Evolutionary conservation across 2,329 filamentous ascomycete genomes (phyloP).

Genomic region (Alternaria hordeiaustralica): DNA sequence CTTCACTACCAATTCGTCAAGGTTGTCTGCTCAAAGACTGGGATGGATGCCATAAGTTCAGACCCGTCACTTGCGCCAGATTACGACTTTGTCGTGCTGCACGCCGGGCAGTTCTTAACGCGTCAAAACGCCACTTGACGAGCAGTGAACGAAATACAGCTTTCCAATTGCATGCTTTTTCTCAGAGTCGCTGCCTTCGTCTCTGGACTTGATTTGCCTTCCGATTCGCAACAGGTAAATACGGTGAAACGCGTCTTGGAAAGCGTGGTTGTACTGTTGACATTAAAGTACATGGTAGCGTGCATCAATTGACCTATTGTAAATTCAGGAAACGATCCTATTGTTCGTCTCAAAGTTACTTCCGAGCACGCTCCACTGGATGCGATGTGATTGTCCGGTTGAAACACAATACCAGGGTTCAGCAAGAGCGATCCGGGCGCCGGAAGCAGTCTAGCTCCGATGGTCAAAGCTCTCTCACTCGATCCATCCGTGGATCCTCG

Average conservation of each 20-base stretch:
- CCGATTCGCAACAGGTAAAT: not conserved
- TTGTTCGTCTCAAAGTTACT: not conserved
- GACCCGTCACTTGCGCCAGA: not conserved
- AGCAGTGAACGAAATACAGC: not conserved
- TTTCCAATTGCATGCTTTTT: not conserved
- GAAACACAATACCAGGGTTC: not conserved
- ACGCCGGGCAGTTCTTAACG: not conserved
- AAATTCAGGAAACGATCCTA: not conserved
- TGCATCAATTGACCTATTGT: not conserved
- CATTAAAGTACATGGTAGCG: not conserved
- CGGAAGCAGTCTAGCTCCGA: not conserved
- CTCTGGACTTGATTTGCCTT: not conserved
- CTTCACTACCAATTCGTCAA: not conserved
- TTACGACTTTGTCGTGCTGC: not conserved
- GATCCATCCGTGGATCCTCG: not conserved
- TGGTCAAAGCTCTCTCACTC: slow-evolving; percentile 1
- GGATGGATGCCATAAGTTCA: not conserved
- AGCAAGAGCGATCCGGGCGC: not conserved
- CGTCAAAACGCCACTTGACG: not conserved
- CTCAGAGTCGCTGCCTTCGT: not conserved
- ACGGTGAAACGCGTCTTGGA: not conserved
- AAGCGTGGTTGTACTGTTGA: not conserved
- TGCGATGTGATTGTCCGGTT: not conserved
- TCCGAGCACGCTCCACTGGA: not conserved
- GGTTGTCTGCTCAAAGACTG: not conserved